These are phyloP conservation scores for Mortierella antarctica DNA, from an alignment of 192 early-diverging fungal genomes.

Conservation along the genomic window DNA sequence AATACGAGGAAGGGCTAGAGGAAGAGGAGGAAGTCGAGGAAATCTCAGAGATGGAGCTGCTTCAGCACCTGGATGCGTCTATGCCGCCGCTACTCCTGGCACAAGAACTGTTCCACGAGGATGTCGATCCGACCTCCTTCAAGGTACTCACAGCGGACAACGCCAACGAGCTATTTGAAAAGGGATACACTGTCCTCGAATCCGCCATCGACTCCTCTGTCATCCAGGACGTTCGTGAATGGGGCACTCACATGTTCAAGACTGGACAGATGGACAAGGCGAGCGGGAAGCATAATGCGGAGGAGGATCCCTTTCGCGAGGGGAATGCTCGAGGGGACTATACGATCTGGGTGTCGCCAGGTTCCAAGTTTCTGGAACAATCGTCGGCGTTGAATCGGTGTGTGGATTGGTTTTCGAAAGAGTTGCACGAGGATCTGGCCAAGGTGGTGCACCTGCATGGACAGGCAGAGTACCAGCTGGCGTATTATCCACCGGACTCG, in stretches of 20 bases:
- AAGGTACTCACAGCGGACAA: slow-evolving; percentile 45
- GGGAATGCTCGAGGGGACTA: slow-evolving; percentile 62
- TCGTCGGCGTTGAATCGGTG: slow-evolving; percentile 32
- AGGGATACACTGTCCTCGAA: slow-evolving; percentile 56
- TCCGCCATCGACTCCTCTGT: slow-evolving; percentile 44
- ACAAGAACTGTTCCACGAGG: slow-evolving; percentile 59
- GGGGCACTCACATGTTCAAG: slow-evolving; percentile 49
- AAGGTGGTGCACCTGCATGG: slow-evolving; percentile 58
- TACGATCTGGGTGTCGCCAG: slow-evolving; percentile 57
- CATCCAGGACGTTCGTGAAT: slow-evolving; percentile 48
- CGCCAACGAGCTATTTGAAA: slow-evolving; percentile 55
- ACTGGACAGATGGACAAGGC: slow-evolving; percentile 55
- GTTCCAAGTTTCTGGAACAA: slow-evolving; percentile 34
- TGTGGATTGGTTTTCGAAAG: slow-evolving; percentile 50
- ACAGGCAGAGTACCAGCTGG: slow-evolving; percentile 61
- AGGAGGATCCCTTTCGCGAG: slow-evolving; percentile 60
- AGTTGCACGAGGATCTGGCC: slow-evolving; percentile 53
- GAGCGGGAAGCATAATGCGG: slow-evolving; percentile 43
- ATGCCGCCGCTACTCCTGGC: slow-evolving; percentile 52
- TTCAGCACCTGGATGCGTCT: slow-evolving; percentile 55
- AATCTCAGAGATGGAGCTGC: slow-evolving; percentile 62
- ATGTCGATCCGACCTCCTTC: slow-evolving; percentile 47
- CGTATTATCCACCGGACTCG: slow-evolving; percentile 58
- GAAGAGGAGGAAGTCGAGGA: slow-evolving; percentile 63
- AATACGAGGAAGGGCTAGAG: slow-evolving; percentile 55